Evolutionary conservation across 441 rosid species (phyloP).

Genomic region (Adansonia grandidieri): DNA sequence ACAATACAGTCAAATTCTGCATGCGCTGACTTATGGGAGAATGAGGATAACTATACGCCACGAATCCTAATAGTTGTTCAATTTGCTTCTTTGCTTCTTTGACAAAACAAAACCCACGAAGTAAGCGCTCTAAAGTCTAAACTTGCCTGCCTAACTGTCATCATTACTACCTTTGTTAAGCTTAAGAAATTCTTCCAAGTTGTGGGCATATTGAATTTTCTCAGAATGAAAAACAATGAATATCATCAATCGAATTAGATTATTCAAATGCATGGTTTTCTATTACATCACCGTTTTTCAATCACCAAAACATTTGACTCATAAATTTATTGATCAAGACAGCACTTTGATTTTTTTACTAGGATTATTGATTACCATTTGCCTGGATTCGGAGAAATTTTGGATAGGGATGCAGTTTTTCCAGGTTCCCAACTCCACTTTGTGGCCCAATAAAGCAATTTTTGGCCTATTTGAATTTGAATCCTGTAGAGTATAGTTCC

Average conservation of each 20-base stretch:
- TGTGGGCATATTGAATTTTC: not conserved
- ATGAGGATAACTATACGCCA: not conserved
- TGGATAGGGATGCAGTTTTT: not conserved
- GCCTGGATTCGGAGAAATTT: constrained; percentile 12
- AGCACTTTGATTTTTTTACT: not conserved
- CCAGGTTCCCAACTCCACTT: constrained; percentile 1
- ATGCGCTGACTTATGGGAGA: constrained; percentile 7
- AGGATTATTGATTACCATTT: not conserved
- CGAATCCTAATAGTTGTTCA: not conserved
- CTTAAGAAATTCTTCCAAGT: not conserved
- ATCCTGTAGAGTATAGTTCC: not conserved
- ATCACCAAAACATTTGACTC: not conserved
- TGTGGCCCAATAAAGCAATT: constrained; percentile 6
- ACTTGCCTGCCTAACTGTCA: not conserved
- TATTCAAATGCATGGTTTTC: not conserved
- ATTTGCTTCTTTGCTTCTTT: not conserved
- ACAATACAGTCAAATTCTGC: not conserved
- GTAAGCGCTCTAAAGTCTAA: not conserved
- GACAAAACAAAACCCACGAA: not conserved
- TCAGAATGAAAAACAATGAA: not conserved
- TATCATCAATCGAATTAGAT: not conserved
- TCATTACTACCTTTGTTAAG: not conserved
- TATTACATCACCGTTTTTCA: not conserved
- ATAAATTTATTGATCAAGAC: not conserved
- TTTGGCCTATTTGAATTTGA: constrained; percentile 1